Evolutionary conservation across 345 rosid genomes (phyloP), one percentile per base, ranked within the genome.

Genomic region (Garcia nutans): DNA sequence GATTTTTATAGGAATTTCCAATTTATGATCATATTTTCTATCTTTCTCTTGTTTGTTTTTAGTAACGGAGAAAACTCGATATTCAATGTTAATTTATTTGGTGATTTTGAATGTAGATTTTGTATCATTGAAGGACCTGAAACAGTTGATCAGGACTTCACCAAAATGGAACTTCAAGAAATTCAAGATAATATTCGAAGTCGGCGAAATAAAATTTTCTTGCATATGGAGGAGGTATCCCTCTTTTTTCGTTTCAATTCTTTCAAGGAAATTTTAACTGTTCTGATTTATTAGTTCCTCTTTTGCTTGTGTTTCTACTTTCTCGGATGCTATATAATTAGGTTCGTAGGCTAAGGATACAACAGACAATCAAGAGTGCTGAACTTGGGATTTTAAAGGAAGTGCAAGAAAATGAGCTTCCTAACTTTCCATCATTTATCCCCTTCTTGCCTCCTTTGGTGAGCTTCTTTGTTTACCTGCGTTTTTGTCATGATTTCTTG

Each of bases 51-150:
- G 23, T 20, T 22, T 33, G 26, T 13, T 54, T 44, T 1, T 6
- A 37, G 17, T 19, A 64, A 0, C 33, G 47, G 45, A 37, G 68
- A 64, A 9, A 6, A 33, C 37, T 64, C 8, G 50, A 19, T 65
- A 41, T 10, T 11, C 42, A 33, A 11, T 63, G 28, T 66, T 5
- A 6, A 33, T 11, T 45, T 55, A 13, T 44, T 56, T 77, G 22
- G 72, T 47, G 12, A 17, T 23, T 61, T 12, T 50, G 74, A 44
- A 44, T 84, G 84, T 86, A 95, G 99, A 7, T 95, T 95, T 84
- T 95, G 99, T 79, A 95, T 95, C 70, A 95, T 95, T 78, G 99
- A 95, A 88, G 99, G 99, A 13, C 99, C 99, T 26, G 99, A 91
- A 78, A 93, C 97, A 47, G 97, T 93, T 37, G 41, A 37, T 52